phyloP scores from a whole-genome alignment of 1,284 basidiomycete genomes.

The Pseudomicrostroma phylloplanum region DNA sequence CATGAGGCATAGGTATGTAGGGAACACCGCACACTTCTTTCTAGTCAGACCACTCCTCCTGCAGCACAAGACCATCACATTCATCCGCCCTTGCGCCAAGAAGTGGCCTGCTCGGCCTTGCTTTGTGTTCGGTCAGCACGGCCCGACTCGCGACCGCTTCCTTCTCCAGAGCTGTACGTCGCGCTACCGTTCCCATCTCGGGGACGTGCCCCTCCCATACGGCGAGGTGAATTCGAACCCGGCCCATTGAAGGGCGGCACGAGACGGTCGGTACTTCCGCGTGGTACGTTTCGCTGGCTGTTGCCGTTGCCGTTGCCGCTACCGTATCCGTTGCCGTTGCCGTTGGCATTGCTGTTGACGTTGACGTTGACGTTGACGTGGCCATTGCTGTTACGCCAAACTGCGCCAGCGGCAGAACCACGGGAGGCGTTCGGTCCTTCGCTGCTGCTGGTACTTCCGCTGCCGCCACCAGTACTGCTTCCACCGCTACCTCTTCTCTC shows the following conservation, averaged over 20 bases:
- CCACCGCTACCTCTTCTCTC: neutral
- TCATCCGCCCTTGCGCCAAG: neutral
- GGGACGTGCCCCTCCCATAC: no score
- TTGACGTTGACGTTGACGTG: neutral
- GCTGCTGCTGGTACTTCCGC: neutral
- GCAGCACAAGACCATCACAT: no score
- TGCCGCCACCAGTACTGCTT: neutral
- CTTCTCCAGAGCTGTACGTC: neutral
- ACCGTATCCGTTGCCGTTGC: neutral
- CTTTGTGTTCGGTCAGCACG: neutral
- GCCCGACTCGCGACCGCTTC: neutral
- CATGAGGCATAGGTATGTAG: no score
- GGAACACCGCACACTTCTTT: no score
- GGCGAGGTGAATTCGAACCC: no score
- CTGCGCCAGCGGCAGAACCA: neutral
- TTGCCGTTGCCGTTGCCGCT: neutral
- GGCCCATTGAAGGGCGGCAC: no score
- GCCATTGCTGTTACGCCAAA: neutral
- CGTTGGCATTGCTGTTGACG: neutral
- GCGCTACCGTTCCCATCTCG: no score
- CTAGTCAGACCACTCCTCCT: no score
- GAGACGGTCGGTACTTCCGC: no score
- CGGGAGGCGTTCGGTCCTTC: neutral
- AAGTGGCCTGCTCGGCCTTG: neutral
- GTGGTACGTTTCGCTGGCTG: neutral